These are phyloP conservation scores for Paramecium tetraurelia DNA, from an alignment of 73 alveolate species.

Conservation along the genomic window DNA sequence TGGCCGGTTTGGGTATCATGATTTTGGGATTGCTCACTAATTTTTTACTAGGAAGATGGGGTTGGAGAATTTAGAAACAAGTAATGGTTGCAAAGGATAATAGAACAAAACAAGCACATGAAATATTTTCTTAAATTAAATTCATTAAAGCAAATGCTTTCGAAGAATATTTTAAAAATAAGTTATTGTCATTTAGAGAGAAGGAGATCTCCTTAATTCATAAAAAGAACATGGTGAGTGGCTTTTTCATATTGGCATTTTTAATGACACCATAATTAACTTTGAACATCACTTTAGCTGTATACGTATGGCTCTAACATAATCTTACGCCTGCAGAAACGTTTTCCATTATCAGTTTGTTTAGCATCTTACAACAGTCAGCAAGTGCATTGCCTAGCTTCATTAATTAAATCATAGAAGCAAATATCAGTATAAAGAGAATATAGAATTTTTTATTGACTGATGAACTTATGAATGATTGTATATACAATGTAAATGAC, in stretches of 20 bases:
- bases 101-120: constrained; percentile 37
- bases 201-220: background rate
- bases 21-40: background rate
- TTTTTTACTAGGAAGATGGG: constrained; percentile 34
- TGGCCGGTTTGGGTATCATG: constrained; percentile 47
- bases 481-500: background rate
- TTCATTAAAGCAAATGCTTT: constrained; percentile 53
- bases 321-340: constrained; percentile 19
- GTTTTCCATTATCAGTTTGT: constrained; percentile 36
- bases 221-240: background rate
- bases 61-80: background rate
- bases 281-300: background rate
- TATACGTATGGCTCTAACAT: constrained; percentile 28
- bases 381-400: constrained; percentile 17
- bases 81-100: constrained; percentile 40
- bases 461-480: background rate
- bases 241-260: background rate
- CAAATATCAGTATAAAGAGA: constrained; percentile 45
- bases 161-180: constrained; percentile 43
- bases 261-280: constrained; percentile 41
- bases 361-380: constrained; percentile 35
- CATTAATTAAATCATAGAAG: constrained; percentile 35
- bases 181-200: background rate
- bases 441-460: constrained; percentile 17
- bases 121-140: constrained; percentile 40